Percentiles rank a stretch among this genome's conserved stretches.
These are phyloP conservation scores for Xylaria sp. DNA, from an alignment of 2,329 filamentous ascomycete species.

Conservation along the genomic window DNA sequence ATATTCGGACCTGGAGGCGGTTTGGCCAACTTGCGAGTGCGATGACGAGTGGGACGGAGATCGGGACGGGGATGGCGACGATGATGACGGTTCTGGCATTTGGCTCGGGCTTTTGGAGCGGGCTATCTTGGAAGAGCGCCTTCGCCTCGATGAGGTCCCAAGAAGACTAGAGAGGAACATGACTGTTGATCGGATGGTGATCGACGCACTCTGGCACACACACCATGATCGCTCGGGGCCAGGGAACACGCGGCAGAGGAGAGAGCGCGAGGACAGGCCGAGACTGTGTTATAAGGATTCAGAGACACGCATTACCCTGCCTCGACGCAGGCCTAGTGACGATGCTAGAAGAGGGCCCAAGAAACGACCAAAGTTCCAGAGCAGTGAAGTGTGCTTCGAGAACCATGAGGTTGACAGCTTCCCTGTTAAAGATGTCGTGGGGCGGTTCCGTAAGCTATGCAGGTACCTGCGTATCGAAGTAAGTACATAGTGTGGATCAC, in stretches of 20 bases:
- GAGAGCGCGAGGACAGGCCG: background rate
- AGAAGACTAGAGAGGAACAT: conserved; percentile 39
- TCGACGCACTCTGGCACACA: conserved; percentile 19
- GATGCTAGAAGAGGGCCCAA: too few species aligned
- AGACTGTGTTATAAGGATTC: background rate
- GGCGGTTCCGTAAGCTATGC: too few species aligned
- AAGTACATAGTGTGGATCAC: background rate
- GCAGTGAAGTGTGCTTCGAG: too few species aligned
- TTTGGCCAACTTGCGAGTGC: conserved; percentile 30
- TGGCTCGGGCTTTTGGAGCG: conserved; percentile 25
- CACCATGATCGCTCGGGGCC: conserved; percentile 30
- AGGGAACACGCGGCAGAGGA: background rate
- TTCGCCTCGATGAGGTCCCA: conserved; percentile 32
- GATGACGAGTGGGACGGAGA: background rate
- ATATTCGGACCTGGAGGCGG: conserved; percentile 46
- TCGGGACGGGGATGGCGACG: conserved; percentile 16
- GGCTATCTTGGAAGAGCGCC: conserved; percentile 26
- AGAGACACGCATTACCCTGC: background rate
- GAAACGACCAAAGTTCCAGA: too few species aligned
- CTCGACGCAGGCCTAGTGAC: too few species aligned
- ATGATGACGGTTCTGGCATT: conserved; percentile 23
- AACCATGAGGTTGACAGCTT: too few species aligned
- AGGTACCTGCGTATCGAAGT: too few species aligned
- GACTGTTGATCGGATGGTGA: conserved; percentile 24
- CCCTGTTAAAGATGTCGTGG: too few species aligned